Base-by-base conservation (phyloP, 2,329 filamentous ascomycete genomes). In the Taxawa tesnikishii region DNA sequence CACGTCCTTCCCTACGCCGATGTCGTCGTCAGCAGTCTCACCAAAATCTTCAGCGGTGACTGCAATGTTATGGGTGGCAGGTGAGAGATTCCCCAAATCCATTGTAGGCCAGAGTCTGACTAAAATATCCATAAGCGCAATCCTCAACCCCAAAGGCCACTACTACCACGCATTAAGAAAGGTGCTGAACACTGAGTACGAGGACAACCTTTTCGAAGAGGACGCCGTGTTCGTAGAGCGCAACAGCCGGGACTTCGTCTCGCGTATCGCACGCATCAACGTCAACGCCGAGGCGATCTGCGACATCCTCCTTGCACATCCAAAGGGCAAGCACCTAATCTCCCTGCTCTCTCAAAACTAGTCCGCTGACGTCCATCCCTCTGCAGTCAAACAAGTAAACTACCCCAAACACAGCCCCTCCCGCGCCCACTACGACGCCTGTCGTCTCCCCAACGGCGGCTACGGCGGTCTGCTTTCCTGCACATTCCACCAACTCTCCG, bases 61-160 rank as follows among this genome's bases (percentile, higher is more conserved):
- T 90, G 83, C 55, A 96, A 98, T 55, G 90, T 98, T 43, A 96
- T 96, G 88, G 90, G 87, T 37, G 90, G 90, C 36, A 65, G n/a
- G n/a, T n/a, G n/a, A n/a, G n/a, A n/a, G n/a, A n/a, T n/a, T n/a
- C n/a, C n/a, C n/a, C n/a, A n/a, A n/a, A n/a, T n/a, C n/a, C n/a
- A n/a, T n/a, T n/a, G n/a, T n/a, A n/a, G n/a, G n/a, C n/a, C n/a
- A n/a, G n/a, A n/a, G n/a, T n/a, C n/a, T n/a, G n/a, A n/a, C n/a
- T n/a, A n/a, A n/a, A n/a, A n/a, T n/a, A n/a, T n/a, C n/a, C n/a
- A n/a, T n/a, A n/a, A n/a, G 71, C 42, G 62, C 67, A 10, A 66
- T 79, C 11, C 56, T 79, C 32, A 79, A 79, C 40, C 73, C 75
- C 1, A 70, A 76, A 35, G 65, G 76, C n/a, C 73, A 61, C 28